Percentiles rank a stretch among this genome's conserved stretches.
Conservation (phyloP, 1,139 yeast species). For the Candida buenavistaensis region DNA sequence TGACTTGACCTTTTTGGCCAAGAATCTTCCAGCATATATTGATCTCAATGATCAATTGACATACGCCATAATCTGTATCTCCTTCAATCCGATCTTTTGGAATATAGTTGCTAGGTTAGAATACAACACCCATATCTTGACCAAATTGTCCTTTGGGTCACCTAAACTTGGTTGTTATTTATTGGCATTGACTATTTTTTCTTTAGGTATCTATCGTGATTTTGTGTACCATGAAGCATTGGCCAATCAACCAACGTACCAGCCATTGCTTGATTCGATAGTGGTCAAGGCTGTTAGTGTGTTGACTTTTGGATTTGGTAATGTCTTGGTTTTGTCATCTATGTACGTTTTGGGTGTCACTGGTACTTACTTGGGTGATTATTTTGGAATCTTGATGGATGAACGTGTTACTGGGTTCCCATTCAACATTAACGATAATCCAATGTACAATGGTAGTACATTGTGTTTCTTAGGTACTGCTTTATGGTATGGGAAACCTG, state of each 20-base stretch:
- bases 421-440: slow-evolving; percentile 85
- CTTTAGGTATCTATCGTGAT: slow-evolving; percentile 82
- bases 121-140: slow-evolving; percentile 70
- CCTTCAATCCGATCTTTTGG: slow-evolving; percentile 95
- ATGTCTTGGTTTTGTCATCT: slow-evolving; percentile 73
- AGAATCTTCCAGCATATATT: slow-evolving; percentile 25
- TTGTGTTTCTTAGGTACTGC: slow-evolving; percentile 90
- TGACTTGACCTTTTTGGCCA: slow-evolving; percentile 18
- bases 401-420: slow-evolving; percentile 93
- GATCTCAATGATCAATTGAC: slow-evolving; percentile 23
- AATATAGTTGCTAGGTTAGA: slow-evolving; percentile 87
- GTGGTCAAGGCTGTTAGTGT: slow-evolving; percentile 36
- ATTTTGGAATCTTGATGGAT: slow-evolving; percentile 92
- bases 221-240: slow-evolving; percentile 66
- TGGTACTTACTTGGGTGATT: slow-evolving; percentile 95
- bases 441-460: slow-evolving; percentile 95
- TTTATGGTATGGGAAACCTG: slow-evolving; percentile 84
- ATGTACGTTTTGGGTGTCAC: slow-evolving; percentile 96
- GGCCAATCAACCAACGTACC: slow-evolving; percentile 52
- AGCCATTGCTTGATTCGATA: slow-evolving; percentile 41
- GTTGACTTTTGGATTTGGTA: slow-evolving; percentile 60
- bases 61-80: slow-evolving; percentile 57
- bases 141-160: slow-evolving; percentile 71
- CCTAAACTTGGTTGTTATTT: slow-evolving; percentile 72
- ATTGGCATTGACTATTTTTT: slow-evolving; percentile 78